Percentiles rank a stretch among this genome's conserved stretches.
Evolutionary conservation across 148 eudicot species (phyloP).

Genomic region (Arctostaphylos glauca): DNA sequence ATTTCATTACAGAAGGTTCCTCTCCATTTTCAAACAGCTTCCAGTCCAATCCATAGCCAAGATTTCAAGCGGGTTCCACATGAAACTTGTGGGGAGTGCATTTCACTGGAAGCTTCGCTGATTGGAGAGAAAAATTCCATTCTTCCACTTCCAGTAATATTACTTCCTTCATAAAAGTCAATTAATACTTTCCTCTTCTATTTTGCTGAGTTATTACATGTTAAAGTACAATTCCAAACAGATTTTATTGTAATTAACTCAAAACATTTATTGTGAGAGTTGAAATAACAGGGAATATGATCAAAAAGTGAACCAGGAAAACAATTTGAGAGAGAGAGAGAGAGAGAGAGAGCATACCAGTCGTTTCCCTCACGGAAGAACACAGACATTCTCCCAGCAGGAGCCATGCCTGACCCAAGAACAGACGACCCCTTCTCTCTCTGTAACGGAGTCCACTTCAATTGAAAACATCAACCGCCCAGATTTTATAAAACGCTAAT

Average conservation of each 20-base stretch:
- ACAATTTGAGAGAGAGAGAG: constrained; percentile 11
- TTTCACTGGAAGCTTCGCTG: constrained; percentile 3
- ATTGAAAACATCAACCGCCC: constrained; percentile 23
- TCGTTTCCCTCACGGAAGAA: constrained; percentile 67
- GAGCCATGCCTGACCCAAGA: constrained; percentile 46
- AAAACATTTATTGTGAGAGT: background rate
- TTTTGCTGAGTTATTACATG: background rate
- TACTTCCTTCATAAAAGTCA: background rate
- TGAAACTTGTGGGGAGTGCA: background rate
- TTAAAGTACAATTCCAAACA: background rate
- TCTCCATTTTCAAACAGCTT: constrained; percentile 6
- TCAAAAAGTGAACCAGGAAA: constrained; percentile 11
- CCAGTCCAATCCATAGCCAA: background rate
- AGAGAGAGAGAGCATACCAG: constrained; percentile 49
- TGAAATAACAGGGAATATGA: background rate
- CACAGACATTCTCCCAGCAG: constrained; percentile 56
- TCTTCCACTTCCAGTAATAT: background rate
- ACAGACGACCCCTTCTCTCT: constrained; percentile 8
- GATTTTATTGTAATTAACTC: background rate
- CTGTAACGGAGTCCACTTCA: constrained; percentile 6
- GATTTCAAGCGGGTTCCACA: constrained; percentile 4
- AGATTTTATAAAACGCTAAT: background rate
- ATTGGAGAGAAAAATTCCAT: background rate
- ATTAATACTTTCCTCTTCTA: background rate
- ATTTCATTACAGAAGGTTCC: background rate